Evolutionary conservation across 192 early-diverging fungal genomes (phyloP).

Genomic region (Coemansia sp.): DNA sequence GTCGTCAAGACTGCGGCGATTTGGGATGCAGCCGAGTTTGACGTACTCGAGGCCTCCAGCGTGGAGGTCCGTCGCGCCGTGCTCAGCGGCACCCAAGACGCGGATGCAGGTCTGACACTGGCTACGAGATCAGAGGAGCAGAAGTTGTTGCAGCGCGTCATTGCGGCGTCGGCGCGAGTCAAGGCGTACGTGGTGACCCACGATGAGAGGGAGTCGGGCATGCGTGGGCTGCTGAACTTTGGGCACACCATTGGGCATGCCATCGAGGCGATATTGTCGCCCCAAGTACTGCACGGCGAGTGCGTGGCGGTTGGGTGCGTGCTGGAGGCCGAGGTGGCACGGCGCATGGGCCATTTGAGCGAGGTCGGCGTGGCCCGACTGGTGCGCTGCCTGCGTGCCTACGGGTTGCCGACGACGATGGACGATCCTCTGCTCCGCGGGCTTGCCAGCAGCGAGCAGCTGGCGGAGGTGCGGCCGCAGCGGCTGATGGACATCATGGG

Average conservation of each 20-base stretch:
- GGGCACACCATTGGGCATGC: constrained; percentile 97
- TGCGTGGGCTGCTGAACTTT: constrained; percentile 95
- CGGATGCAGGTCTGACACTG: constrained; percentile 24
- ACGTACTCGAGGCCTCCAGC: constrained; percentile 81
- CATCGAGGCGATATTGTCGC: constrained; percentile 89
- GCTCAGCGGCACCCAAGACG: constrained; percentile 12
- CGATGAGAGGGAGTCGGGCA: constrained; percentile 93
- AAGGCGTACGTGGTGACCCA: constrained; percentile 95
- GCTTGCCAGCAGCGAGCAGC: constrained; percentile 60
- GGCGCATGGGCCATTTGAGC: constrained; percentile 82
- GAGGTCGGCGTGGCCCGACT: constrained; percentile 87
- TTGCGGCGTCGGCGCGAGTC: constrained; percentile 84
- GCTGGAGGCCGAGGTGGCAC: constrained; percentile 90
- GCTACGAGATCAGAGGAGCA: constrained; percentile 65
- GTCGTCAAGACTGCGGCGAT: constrained; percentile 98
- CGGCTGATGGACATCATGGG: constrained; percentile 85
- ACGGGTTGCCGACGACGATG: constrained; percentile 84
- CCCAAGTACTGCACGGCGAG: constrained; percentile 93
- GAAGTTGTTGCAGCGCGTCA: constrained; percentile 73
- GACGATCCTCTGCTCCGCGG: constrained; percentile 75
- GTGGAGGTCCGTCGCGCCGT: constrained; percentile 79
- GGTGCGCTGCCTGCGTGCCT: constrained; percentile 77
- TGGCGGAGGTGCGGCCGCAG: constrained; percentile 71
- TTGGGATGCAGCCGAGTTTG: constrained; percentile 86
- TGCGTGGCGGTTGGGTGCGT: constrained; percentile 95